Evolutionary conservation across 768 basidiomycete species (phyloP).

Genomic region (Lanmaoa pseudosensibilis): DNA sequence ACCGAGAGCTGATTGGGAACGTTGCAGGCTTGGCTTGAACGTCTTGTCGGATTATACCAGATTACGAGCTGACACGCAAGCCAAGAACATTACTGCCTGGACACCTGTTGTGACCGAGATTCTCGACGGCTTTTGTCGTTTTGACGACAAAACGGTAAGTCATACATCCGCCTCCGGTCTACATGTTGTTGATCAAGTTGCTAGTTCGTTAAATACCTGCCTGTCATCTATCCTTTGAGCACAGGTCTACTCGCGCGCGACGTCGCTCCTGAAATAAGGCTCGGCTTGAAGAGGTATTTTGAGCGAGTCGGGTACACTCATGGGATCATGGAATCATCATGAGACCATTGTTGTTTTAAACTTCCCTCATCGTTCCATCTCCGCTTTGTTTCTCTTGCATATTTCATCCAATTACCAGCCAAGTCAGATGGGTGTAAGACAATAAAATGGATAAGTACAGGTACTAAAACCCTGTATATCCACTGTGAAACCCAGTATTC

Average conservation of each 20-base stretch:
- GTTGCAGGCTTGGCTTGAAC: conserved; percentile 73
- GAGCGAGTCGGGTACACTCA: conserved; percentile 73
- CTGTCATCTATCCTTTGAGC: conserved; percentile 87
- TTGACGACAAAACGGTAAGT: conserved; percentile 90
- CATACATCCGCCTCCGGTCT: not conserved
- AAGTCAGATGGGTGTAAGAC: conserved; percentile 32
- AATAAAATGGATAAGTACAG: conserved; percentile 10
- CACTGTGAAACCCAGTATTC: conserved; percentile 28
- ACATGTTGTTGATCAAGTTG: conserved; percentile 5
- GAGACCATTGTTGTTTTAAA: conserved; percentile 30
- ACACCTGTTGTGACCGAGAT: conserved; percentile 98
- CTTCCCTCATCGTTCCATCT: conserved; percentile 18
- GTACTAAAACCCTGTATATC: conserved; percentile 42
- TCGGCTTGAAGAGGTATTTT: conserved; percentile 77
- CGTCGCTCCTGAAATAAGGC: conserved; percentile 77
- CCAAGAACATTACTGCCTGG: conserved; percentile 95
- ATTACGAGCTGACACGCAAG: conserved; percentile 85
- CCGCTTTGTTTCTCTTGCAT: conserved; percentile 11
- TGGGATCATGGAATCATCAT: conserved; percentile 64
- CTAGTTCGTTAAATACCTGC: conserved; percentile 85
- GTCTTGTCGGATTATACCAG: conserved; percentile 91
- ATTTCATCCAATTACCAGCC: conserved; percentile 30
- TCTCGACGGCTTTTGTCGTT: conserved; percentile 82
- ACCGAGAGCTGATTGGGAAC: conserved; percentile 5
- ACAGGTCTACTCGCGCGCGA: conserved; percentile 86